Percentiles rank a stretch among this genome's conserved stretches.
Conservation (phyloP, 2,329 filamentous ascomycete species). For the Mycocentrospora acerina region DNA sequence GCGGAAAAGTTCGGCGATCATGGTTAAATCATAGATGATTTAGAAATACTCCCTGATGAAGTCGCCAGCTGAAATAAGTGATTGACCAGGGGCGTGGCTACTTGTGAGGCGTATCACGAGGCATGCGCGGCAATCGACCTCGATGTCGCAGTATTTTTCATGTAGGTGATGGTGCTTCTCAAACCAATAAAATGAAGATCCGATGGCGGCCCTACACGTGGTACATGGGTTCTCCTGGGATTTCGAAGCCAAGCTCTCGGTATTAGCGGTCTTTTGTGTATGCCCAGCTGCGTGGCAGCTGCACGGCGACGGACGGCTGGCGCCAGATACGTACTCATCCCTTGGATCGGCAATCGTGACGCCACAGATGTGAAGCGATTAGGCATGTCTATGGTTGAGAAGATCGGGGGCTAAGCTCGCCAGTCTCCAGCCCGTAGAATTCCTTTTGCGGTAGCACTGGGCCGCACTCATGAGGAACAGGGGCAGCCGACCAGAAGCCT, state of each 20-base stretch:
- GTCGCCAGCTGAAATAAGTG: background rate
- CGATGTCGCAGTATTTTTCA: conserved; percentile 12
- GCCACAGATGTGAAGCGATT: conserved; percentile 21
- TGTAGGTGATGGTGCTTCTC: conserved; percentile 20
- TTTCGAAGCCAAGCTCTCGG: conserved; percentile 16
- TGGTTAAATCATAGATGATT: background rate
- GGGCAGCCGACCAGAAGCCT: conserved; percentile 17
- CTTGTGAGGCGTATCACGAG: conserved; percentile 16
- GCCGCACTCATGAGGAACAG: conserved; percentile 15
- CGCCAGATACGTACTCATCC: conserved; percentile 16
- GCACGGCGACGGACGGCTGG: conserved; percentile 21
- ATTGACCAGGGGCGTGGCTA: conserved; percentile 4
- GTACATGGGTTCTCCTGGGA: conserved; percentile 21
- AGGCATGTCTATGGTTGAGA: conserved; percentile 15
- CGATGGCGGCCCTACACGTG: conserved; percentile 18
- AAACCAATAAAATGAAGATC: conserved; percentile 25
- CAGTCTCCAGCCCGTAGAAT: conserved; percentile 17
- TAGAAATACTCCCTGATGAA: background rate
- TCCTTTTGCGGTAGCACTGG: conserved; percentile 12
- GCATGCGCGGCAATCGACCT: background rate
- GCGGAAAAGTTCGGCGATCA: conserved; percentile 30
- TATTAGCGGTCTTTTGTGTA: conserved; percentile 19
- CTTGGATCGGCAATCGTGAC: conserved; percentile 35
- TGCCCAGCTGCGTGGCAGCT: background rate
- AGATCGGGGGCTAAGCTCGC: conserved; percentile 15